Percentiles rank a stretch among this genome's conserved stretches.
Evolutionary conservation across 441 rosid species (phyloP).

Genomic region (Erodium trifolium): DNA sequence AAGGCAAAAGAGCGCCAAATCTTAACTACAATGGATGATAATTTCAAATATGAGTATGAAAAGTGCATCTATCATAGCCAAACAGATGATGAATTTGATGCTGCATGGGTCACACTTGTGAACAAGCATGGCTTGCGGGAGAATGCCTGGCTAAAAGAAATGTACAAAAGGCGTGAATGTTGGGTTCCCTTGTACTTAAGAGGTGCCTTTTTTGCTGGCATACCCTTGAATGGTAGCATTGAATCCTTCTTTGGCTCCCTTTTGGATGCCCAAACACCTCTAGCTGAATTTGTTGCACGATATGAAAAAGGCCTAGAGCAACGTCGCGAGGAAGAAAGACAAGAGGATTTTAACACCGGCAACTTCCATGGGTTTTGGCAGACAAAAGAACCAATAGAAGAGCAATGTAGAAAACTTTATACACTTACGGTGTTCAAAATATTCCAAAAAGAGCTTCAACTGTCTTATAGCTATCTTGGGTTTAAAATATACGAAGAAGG

Average conservation of each 20-base stretch:
- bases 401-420: constrained; percentile 63
- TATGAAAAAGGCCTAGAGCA: constrained; percentile 61
- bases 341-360: constrained; percentile 64
- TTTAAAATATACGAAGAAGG: constrained; percentile 70
- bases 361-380: constrained; percentile 55
- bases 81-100: constrained; percentile 51
- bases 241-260: constrained; percentile 53
- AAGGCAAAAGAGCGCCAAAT: constrained; percentile 50
- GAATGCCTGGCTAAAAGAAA: constrained; percentile 59
- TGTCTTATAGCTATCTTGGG: constrained; percentile 47
- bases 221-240: constrained; percentile 42
- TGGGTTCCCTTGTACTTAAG: constrained; percentile 72
- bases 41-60: constrained; percentile 62
- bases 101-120: constrained; percentile 55
- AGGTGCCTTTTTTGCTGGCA: constrained; percentile 71
- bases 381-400: constrained; percentile 72
- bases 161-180: constrained; percentile 58
- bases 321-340: constrained; percentile 67
- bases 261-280: constrained; percentile 45
- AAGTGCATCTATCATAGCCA: constrained; percentile 62
- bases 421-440: constrained; percentile 58
- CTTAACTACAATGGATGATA: constrained; percentile 45
- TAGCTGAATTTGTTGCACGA: constrained; percentile 47
- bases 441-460: constrained; percentile 67
- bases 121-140: constrained; percentile 53